phyloP scores from a whole-genome alignment of 1,284 basidiomycete genomes.

The Microbotryum saponariae region DNA sequence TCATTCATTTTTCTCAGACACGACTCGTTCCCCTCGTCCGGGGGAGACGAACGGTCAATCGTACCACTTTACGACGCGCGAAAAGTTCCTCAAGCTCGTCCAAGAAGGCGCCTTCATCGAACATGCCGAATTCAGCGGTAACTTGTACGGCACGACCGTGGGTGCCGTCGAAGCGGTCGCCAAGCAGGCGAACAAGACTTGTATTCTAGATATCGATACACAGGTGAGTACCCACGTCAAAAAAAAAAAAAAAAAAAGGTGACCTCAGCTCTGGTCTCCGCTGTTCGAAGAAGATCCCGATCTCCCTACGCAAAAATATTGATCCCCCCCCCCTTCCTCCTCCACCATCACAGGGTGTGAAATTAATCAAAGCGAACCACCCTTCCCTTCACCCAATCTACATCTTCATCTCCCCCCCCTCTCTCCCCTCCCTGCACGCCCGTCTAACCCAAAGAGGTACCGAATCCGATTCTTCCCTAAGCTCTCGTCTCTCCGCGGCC shows the following conservation, averaged over 20 bases:
- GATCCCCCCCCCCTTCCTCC: no score
- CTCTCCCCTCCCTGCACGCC: constrained; percentile 55
- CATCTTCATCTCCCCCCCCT: constrained; percentile 88
- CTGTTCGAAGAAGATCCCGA: no score
- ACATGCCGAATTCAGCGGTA: constrained; percentile 73
- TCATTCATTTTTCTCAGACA: constrained; percentile 74
- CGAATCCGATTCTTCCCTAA: constrained; percentile 66
- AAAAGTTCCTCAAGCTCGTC: constrained; percentile 49
- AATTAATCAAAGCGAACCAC: constrained; percentile 69
- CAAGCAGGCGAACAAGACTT: constrained; percentile 52
- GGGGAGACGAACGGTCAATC: constrained; percentile 69
- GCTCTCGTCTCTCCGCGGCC: constrained; percentile 71
- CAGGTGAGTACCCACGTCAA: constrained; percentile 55
- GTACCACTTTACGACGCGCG: constrained; percentile 52
- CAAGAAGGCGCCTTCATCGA: constrained; percentile 51
- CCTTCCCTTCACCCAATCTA: constrained; percentile 70
- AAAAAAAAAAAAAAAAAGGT: no score
- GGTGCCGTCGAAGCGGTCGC: constrained; percentile 53
- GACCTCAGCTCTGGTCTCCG: no score
- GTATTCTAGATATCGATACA: constrained; percentile 93
- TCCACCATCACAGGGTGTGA: constrained; percentile 61
- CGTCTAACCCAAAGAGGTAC: constrained; percentile 77
- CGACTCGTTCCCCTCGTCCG: constrained; percentile 74
- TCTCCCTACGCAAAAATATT: no score
- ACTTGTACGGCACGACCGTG: constrained; percentile 86